Evolutionary conservation across 441 rosid genomes (phyloP), one percentile per base, ranked within the genome.

Genomic region (Populus hybrid): DNA sequence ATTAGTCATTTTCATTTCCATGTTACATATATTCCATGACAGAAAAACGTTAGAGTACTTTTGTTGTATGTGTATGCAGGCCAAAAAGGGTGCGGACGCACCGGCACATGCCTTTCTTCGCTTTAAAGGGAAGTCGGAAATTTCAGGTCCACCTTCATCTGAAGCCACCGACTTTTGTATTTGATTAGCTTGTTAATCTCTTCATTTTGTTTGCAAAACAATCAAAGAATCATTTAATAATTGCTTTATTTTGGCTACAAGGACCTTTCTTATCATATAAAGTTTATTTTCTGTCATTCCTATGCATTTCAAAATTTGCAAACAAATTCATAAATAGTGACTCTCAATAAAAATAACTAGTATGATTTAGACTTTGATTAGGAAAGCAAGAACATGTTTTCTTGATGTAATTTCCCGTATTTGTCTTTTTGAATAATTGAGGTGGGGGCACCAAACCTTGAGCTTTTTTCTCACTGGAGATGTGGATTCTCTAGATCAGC

Each of bases 111-210:
- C 61, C 61, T 53, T 53, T 53, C 61, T 53, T 53, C n/a, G 61
- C n/a, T 53, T 53, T 4, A 18, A 53, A 53, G 75, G 29, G 26
- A 77, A 77, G 69, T 33, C 7, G 72, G 71, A 65, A 77, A 45
- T 31, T 77, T 45, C 23, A n/a, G 29, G 18, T 64, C 71, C 70
- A 64, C 35, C 36, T 23, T 65, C 12, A 26, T 14, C 40, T 40
- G n/a, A 71, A 73, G 20, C 21, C 64, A 9, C 69, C 64, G 26
- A 68, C 31, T 63, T 73, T 61, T 61, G 68, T 21, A 38, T 70
- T 38, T 38, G 23, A 38, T 12, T 24, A 0, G 26, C 4, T 3
- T 18, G 4, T 26, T 7, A 6, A 71, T 7, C 21, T 42, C 28
- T 18, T 21, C 53, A 53, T 73, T 56, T 59, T 71, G 33, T 71